Base-by-base conservation (phyloP, 1,284 basidiomycete species). In the Ceratobasidium sp. region DNA sequence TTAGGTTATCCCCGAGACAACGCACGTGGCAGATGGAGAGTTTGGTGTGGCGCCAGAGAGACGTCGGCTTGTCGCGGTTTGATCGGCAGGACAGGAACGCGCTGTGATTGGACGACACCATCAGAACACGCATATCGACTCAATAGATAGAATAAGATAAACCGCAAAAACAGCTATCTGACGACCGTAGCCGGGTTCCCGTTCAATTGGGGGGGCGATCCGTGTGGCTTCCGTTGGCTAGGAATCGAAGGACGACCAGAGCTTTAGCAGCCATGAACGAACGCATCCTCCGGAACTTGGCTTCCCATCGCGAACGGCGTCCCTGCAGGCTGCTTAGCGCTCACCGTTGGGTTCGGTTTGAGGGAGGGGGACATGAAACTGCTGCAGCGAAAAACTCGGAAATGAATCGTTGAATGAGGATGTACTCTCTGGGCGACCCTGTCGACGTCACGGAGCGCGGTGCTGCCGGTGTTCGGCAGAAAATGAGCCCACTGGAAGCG, bases 81-180 rank as follows among this genome's bases (percentile, higher is more conserved):
- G 48, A 50, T 50, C 48, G 48, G 48, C 48, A 50, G 48, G 48
- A 50, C n/a, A 50, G 48, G 48, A 50, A 50, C 48, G 26, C 18
- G 43, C 6, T n/a, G 6, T 4, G 43, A 45, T 45, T 45, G 43
- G 43, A 9, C 43, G n/a, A n/a, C n/a, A n/a, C n/a, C n/a, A n/a
- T n/a, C n/a, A n/a, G n/a, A n/a, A n/a, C n/a, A n/a, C n/a, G n/a
- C n/a, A n/a, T n/a, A n/a, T n/a, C n/a, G n/a, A n/a, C n/a, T n/a
- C n/a, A n/a, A n/a, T n/a, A n/a, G n/a, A n/a, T n/a, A n/a, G n/a
- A n/a, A n/a, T n/a, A n/a, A n/a, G n/a, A n/a, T n/a, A n/a, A n/a
- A n/a, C n/a, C n/a, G n/a, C n/a, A n/a, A n/a, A n/a, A n/a, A n/a
- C n/a, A n/a, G n/a, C n/a, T n/a, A n/a, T n/a, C n/a, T n/a, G n/a